Base-by-base conservation (phyloP, 306 rosid species). In the Begonia loranthoides region DNA sequence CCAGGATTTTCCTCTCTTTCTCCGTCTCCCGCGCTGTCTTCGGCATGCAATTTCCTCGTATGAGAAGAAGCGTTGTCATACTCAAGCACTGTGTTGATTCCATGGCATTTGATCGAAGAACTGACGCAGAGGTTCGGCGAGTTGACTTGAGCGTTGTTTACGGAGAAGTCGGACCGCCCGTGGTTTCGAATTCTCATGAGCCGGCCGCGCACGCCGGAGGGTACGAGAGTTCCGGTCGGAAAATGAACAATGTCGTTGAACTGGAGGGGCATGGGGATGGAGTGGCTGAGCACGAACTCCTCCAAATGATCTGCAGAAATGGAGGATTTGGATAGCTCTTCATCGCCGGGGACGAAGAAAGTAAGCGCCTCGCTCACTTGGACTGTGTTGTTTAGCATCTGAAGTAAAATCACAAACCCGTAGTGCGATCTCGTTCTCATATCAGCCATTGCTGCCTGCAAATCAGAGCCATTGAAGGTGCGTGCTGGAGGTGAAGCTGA, bases 381-480 rank as follows among this genome's bases (percentile, higher is more conserved):
- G 13, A 73, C 46, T 11, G 75, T 58, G 54, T 59, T 66, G 54
- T 75, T 75, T 24, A 78, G 55, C 86, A 78, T 82, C 43, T 67
- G 79, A 58, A 82, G 65, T 33, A 82, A 85, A 60, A 82, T 78
- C 51, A 80, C 70, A 36, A 81, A 78, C 56, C 76, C 78, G 2
- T 70, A 60, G 60, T 49, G 75, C 39, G 76, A 62, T 54, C 65
- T 70, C 10, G 76, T 34, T 61, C 76, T 70, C 85, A 81, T 73
- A 64, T 78, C 79, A 22, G 17, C 48, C 41, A 73, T 70, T 40
- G 83, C 80, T 15, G 52, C 62, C 24, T 58, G 52, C 41, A 65
- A 51, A 9, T 78, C 79, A 4, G 80, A 67, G 44, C 55, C 58
- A 63, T 70, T 73, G 53, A 62, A 52, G 44, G 43, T 62, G 57